Percentiles rank a stretch among this genome's conserved stretches.
Evolutionary conservation across 257 asterid species (phyloP).

Genomic region (Schizonepeta tenuifolia): DNA sequence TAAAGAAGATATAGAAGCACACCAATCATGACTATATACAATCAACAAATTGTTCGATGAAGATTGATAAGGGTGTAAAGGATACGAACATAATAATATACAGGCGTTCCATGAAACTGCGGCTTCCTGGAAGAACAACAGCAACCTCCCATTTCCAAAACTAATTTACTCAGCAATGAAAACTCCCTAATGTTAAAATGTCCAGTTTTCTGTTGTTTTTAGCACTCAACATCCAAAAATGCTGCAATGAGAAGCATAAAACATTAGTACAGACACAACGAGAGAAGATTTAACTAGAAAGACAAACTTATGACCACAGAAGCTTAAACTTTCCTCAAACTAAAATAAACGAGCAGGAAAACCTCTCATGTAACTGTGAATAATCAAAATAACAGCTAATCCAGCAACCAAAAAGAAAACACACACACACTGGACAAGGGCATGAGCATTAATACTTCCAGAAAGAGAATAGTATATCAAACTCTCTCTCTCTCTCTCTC

Average conservation of each 20-base stretch:
- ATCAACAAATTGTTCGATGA: conserved; percentile 1
- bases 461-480: not conserved
- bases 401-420: not conserved
- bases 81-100: conserved; percentile 72
- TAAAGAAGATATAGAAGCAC: not conserved
- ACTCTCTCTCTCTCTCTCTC: conserved; percentile 11
- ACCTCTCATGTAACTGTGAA: not conserved
- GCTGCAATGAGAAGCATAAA: conserved; percentile 31
- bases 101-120: conserved; percentile 71
- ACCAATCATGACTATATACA: not conserved
- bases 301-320: not conserved
- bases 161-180: conserved; percentile 3
- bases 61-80: conserved; percentile 3
- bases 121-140: conserved; percentile 78
- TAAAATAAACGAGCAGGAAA: not conserved
- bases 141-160: conserved; percentile 76
- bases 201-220: conserved; percentile 12
- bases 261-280: not conserved
- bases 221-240: not conserved
- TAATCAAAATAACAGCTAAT: conserved; percentile 18
- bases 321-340: not conserved
- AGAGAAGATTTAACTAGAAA: not conserved
- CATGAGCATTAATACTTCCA: conserved; percentile 15
- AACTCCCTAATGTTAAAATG: not conserved
- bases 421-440: not conserved